Percentiles rank a stretch among this genome's conserved stretches.
Conservation (phyloP, 768 basidiomycete genomes). For the Brasilioporus rufonigricans region DNA sequence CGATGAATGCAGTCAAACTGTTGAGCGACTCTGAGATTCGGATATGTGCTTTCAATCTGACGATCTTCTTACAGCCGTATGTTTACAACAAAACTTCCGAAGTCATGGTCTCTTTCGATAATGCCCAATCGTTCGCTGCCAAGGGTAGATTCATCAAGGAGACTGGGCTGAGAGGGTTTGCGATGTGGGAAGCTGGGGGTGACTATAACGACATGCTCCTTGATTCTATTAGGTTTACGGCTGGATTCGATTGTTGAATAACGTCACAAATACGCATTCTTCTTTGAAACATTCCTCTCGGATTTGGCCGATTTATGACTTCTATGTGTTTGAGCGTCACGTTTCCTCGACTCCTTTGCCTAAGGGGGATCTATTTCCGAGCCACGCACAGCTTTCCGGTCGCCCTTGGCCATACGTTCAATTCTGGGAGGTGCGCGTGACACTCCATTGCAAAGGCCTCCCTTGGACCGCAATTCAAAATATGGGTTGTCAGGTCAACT, state of each 20-base stretch:
- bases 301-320: not conserved
- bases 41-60: not conserved
- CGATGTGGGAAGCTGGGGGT: slow-evolving; percentile 71
- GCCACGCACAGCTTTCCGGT: not conserved
- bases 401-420: not conserved
- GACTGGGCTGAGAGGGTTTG: slow-evolving; percentile 56
- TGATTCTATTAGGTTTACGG: slow-evolving; percentile 45
- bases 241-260: slow-evolving; percentile 4
- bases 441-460: not conserved
- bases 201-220: slow-evolving; percentile 60
- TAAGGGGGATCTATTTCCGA: not conserved
- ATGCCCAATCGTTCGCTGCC: slow-evolving; percentile 52
- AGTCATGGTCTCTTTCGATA: slow-evolving; percentile 65
- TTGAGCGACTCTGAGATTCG: slow-evolving; percentile 29
- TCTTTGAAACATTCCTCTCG: no score
- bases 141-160: slow-evolving; percentile 61
- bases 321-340: not conserved
- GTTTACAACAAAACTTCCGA: slow-evolving; percentile 57
- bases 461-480: not conserved
- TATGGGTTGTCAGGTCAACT: not conserved
- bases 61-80: slow-evolving; percentile 46
- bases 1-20: slow-evolving; percentile 71
- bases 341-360: not conserved
- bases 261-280: not conserved
- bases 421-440: not conserved